These are phyloP conservation scores for Pistacia vera DNA, from an alignment of 345 rosid genomes.

Conservation along the genomic window DNA sequence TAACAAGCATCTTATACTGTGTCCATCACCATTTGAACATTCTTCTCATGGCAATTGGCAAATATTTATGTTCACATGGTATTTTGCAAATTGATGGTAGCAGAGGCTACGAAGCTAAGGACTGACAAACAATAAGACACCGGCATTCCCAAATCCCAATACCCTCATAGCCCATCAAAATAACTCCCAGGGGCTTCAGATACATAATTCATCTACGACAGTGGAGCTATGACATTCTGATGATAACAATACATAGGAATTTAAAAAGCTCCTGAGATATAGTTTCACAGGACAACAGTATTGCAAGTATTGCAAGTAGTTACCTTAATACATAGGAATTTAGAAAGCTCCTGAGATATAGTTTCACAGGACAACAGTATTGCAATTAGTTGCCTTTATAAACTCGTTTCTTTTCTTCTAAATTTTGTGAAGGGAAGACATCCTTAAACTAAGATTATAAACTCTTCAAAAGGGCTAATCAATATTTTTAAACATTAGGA, in stretches of 20 bases:
- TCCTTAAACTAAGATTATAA: not conserved
- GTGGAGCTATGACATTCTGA: not conserved
- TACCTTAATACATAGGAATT: too few relatives aligned
- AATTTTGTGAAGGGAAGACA: not conserved
- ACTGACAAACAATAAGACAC: not conserved
- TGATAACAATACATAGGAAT: not conserved
- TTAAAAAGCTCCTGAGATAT: too few relatives aligned
- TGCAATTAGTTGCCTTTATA: not conserved
- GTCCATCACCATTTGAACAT: not conserved
- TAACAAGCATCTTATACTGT: not conserved
- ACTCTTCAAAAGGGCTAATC: not conserved
- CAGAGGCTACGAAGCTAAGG: not conserved
- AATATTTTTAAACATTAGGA: not conserved
- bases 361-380: not conserved
- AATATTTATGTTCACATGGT: not conserved
- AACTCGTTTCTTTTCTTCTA: not conserved
- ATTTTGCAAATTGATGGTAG: not conserved
- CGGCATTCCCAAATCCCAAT: not conserved
- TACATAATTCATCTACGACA: not conserved
- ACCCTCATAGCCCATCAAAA: not conserved
- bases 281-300: too few relatives aligned
- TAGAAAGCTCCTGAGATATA: not conserved
- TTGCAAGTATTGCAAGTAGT: too few relatives aligned
- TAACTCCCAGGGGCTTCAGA: not conserved
- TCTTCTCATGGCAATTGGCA: not conserved